Evolutionary conservation across 768 basidiomycete genomes (phyloP), one percentile per base, ranked within the genome.

Genomic region (Agrocybe chaxingu): DNA sequence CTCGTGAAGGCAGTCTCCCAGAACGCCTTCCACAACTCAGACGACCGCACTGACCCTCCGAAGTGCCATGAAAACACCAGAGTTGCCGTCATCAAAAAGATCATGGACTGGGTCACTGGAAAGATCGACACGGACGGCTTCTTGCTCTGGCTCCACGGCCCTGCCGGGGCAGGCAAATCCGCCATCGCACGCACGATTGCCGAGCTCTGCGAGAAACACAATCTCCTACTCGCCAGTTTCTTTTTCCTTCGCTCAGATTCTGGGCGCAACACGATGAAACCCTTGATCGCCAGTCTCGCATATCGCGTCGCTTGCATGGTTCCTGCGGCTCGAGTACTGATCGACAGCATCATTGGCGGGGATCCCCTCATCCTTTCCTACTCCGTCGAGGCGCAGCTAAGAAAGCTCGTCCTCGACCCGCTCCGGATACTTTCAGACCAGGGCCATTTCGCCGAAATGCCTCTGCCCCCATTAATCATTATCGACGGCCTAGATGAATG

Each of bases 401-500:
- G 7, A 16, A 36, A 34, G 7, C 47, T 60, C 11, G 41, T 60
- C 31, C 19, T 57, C 7, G 16, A 50, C 3, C 59, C 57, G 2
- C 35, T 60, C 3, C 32, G 19, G 13, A 8, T 24, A 10, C n/a
- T 52, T 10, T 9, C 18, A 4, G 31, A 12, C 6, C 7, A 9
- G 1, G 39, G 36, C 2, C 24, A 18, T 7, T 31, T 19, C 24
- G 3, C 24, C 5, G 24, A 24, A 5, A 24, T 5, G 24, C 24
- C 1, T 5, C 7, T 31, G 12, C 13, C 48, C 3, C 34, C 42
- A 4, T 33, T 57, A 13, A 37, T 59, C 31, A 47, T 59, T n/a
- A 41, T 59, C 11, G 58, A 59, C 33, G 57, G 57, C 7, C 41
- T 59, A 16, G 57, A 59, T n/a, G 51, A 60, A 49, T 57, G 54